These are phyloP conservation scores for Colletotrichum incanum DNA, from an alignment of 2,329 filamentous ascomycete genomes.

Conservation along the genomic window DNA sequence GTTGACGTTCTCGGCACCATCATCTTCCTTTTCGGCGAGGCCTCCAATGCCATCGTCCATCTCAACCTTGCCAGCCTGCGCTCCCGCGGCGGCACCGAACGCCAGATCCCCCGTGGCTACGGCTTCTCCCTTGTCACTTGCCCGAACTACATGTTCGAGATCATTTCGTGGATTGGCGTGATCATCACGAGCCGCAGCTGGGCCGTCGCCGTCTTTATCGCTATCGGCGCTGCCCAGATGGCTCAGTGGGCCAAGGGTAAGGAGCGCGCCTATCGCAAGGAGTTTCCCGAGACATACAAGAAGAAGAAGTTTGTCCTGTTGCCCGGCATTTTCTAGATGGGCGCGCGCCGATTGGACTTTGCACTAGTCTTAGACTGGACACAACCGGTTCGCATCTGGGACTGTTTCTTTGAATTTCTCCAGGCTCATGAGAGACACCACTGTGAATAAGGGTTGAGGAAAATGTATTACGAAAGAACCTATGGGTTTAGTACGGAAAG, in stretches of 20 bases:
- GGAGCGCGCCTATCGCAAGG: slow-evolving; percentile 89
- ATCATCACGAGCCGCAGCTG: slow-evolving; percentile 85
- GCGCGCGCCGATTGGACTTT: neutral
- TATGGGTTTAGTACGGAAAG: neutral
- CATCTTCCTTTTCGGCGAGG: slow-evolving; percentile 83
- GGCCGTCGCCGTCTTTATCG: slow-evolving; percentile 83
- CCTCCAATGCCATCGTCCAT: slow-evolving; percentile 86
- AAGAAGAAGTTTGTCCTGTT: slow-evolving; percentile 91
- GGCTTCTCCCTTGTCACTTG: slow-evolving; percentile 92
- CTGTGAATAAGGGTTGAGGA: neutral
- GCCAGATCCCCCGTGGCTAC: slow-evolving; percentile 88
- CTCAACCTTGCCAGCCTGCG: slow-evolving; percentile 84
- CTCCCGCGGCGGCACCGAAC: slow-evolving; percentile 83
- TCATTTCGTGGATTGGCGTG: slow-evolving; percentile 88
- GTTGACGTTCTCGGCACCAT: slow-evolving; percentile 79
- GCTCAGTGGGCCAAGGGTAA: slow-evolving; percentile 90
- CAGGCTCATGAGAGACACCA: neutral
- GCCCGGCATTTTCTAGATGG: slow-evolving; percentile 78
- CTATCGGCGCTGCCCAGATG: slow-evolving; percentile 85
- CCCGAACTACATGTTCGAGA: slow-evolving; percentile 97
- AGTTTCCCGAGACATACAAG: slow-evolving; percentile 95
- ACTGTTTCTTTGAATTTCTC: neutral
- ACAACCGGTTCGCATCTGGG: neutral
- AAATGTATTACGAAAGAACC: neutral
- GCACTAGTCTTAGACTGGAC: too few relatives aligned